Conservation (phyloP, 1,284 basidiomycete genomes). For the Anthracocystis setariae region DNA sequence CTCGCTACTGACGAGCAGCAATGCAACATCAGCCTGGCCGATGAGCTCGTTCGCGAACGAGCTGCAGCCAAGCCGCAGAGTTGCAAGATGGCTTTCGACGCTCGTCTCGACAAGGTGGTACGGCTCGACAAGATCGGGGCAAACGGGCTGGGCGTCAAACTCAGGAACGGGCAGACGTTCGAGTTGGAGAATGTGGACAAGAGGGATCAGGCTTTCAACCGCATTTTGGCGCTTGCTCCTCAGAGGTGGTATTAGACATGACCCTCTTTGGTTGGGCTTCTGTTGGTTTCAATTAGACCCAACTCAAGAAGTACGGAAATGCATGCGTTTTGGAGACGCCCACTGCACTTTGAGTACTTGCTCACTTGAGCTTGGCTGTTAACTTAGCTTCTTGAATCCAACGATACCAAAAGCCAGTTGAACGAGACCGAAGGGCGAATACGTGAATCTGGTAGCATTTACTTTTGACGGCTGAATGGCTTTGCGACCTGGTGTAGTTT, state of each 20-base stretch:
- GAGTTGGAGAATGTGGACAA: constrained; percentile 10
- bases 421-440: too few species aligned
- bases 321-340: too few species aligned
- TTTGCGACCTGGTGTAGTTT: too few species aligned
- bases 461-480: too few species aligned
- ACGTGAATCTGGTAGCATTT: too few species aligned
- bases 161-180: constrained; percentile 28
- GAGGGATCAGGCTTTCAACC: constrained; percentile 37
- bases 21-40: constrained; percentile 6
- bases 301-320: too few species aligned
- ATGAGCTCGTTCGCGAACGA: constrained; percentile 9
- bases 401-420: too few species aligned
- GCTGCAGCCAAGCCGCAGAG: neutral
- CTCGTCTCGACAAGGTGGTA: constrained; percentile 29
- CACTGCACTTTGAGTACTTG: too few species aligned
- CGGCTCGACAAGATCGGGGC: constrained; percentile 5
- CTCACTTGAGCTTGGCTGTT: too few species aligned
- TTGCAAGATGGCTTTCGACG: constrained; percentile 31
- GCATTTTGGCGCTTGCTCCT: constrained; percentile 28
- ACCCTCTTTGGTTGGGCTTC: too few species aligned
- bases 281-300: too few species aligned
- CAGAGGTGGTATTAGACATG: constrained; percentile 33
- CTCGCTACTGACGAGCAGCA: constrained; percentile 3
- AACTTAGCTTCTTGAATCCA: too few species aligned
- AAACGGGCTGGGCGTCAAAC: constrained; percentile 14